Base-by-base conservation (phyloP, 1,284 basidiomycete genomes). In the Cryptococcus jaspeensis region DNA sequence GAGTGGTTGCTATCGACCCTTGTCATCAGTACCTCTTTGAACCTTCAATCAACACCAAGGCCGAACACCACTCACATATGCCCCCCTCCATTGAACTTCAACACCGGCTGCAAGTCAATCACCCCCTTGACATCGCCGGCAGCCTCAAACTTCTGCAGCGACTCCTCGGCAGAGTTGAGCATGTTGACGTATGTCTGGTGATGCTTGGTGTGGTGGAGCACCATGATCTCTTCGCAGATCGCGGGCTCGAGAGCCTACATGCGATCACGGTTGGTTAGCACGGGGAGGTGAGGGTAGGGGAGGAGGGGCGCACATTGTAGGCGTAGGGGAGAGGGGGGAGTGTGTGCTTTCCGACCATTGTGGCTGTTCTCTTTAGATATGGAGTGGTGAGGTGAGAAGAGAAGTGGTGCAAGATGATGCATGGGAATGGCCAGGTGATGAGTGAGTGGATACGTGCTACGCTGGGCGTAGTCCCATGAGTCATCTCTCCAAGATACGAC, bases 151-250 rank as follows among this genome's bases (percentile, higher is more conserved):
- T 86, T 85, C 45, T 83, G 81, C 72, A 91, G 91, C 23, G 87
- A 81, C 73, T 90, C 87, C 78, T 97, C 94, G 39, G 93, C 92
- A 25, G 92, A 85, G 77, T 96, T 95, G 62, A 95, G 82, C 7
- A 90, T 89, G 69, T 87, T 91, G 60, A 96, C 91, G 77, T 95
- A 96, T 22, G 88, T 84, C 78, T 92, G 89, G 78, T 98, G 95
- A 76, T 99, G 95, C 83, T 93, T 95, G 67, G 85, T 85, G 82
- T 99, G 94, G 79, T 99, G 95, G 60, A 98, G 83, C 58, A 83
- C 86, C 91, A 93, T 93, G 69, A 92, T 94, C 77, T 92, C 85
- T 65, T 77, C 76, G 41, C 78, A 80, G 78, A 84, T 83, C 60
- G 78, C 80, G 51, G 82, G 82, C 76, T 83, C 82, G 56, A 83